Base-by-base conservation (phyloP, 2,329 filamentous ascomycete species). In the Stemphylium vesicarium region DNA sequence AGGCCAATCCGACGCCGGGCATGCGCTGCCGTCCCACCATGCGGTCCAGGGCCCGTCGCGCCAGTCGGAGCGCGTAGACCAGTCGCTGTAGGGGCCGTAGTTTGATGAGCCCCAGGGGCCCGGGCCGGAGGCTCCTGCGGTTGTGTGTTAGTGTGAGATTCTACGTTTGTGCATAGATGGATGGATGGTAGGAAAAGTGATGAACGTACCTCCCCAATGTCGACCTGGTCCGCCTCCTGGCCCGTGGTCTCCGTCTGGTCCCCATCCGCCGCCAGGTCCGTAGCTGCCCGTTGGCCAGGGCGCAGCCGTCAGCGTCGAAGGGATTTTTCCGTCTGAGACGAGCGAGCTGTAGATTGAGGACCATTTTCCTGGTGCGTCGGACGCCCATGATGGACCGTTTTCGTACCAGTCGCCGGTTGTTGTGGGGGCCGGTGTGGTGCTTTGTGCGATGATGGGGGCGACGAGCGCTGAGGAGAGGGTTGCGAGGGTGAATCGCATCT, bases 1-100 rank as follows among this genome's bases (percentile, higher is more conserved):
- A 9, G 72, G 70, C 74, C 74, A 76, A 48, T 74, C 70, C 0
- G 63, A 62, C 0, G 59, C 56, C 0, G 73, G 73, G 32, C 73
- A 75, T 4, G 60, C 67, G 12, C 45, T 57, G 31, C 67, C 70
- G 15, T 54, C 72, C 72, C 72, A 76, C 73, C 73, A 75, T 1
- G 51, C 52, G 0, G 73, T 76, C 73, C 73, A 76, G 0, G 72
- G 67, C 2, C 55, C 70, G 8, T 46, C 57, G 26, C 66, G 66
- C 68, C 70, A 71, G 16, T 61, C 70, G 5, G 56, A 60, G 5
- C 56, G 56, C 1, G 69, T 72, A 4, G 59, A 53, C 71, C 71
- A 75, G 18, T 62, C 63, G 42, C 59, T 64, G 62, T 63, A 74
- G 0, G 68, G 69, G 1, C 71, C 71, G 51, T 52, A 73, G 48